Base-by-base conservation (phyloP, 140 eudicot species). In the Senecio squalidus region DNA sequence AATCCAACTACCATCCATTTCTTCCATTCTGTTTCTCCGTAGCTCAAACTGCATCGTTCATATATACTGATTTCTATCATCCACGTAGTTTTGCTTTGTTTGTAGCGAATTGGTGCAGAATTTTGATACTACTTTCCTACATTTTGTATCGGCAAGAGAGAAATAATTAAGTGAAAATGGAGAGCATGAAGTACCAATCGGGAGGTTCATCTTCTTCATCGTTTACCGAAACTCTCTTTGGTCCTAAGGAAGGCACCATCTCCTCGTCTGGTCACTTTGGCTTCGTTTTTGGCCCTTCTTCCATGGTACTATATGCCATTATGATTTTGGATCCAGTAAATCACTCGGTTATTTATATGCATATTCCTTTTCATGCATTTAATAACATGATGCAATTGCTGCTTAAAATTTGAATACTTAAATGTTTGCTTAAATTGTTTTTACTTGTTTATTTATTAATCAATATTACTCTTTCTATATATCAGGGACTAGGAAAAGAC, bases 211-310 rank as follows among this genome's bases (percentile, higher is more conserved):
- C 84, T 8, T 55, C 84, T 52, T 77, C 94, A 11, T 74, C 83
- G 39, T 60, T 82, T 45, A 50, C 95, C 14, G 63, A 40, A 43
- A 78, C 74, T 52, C 86, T 85, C 4, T 85, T 85, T 61, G 89
- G 95, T 47, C 95, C 89, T 22, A 82, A 85, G 55, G 80, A 82
- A 48, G 30, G 71, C 14, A 17, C 38, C 10, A 15, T 38, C 62
- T 61, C 78, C 21, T 68, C 88, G 62, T 14, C 81, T 8, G 74
- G 77, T 18, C 47, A 39, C 30, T 85, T 85, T 40, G 84, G 66
- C 39, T 66, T 86, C 9, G 78, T 78, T 60, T 85, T 85, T 55
- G 89, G 86, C 17, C 84, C 89, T 60, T 60, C 81, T 26, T 69
- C 83, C 49, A 68, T 25, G 73, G 93, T 84, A 82, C n/a, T 23